phyloP scores from a whole-genome alignment of 192 early-diverging fungal species.

The Coemansia sp. region DNA sequence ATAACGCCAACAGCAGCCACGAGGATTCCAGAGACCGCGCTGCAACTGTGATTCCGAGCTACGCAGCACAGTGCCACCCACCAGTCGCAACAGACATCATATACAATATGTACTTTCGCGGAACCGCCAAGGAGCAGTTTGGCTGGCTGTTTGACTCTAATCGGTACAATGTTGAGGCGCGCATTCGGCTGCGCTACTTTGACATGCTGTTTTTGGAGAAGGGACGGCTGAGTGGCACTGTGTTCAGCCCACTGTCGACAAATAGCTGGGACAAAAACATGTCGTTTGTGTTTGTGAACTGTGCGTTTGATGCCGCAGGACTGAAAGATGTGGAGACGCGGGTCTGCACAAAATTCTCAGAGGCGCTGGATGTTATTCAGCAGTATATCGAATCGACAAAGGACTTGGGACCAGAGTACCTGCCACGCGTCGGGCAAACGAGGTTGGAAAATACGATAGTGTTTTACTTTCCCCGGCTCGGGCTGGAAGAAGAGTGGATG shows the following conservation, averaged over 20 bases:
- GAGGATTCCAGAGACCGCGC: neutral
- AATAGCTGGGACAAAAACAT: neutral
- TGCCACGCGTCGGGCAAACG: neutral
- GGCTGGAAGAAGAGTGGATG: constrained; percentile 12
- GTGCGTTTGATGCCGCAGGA: neutral
- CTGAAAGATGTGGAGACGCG: constrained; percentile 4
- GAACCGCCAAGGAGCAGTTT: constrained; percentile 24
- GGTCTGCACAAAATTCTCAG: constrained; percentile 2
- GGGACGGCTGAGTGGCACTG: neutral
- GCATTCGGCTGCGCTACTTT: constrained; percentile 19
- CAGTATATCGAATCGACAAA: neutral
- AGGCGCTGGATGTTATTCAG: neutral
- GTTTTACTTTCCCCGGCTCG: constrained; percentile 19
- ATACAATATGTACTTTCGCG: constrained; percentile 19
- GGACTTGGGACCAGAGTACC: neutral
- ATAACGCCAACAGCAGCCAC: neutral
- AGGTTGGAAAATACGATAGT: neutral
- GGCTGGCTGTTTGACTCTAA: constrained; percentile 9
- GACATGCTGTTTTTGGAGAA: constrained; percentile 25
- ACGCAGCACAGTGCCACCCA: constrained; percentile 12
- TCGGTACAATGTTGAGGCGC: constrained; percentile 18
- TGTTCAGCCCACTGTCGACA: neutral
- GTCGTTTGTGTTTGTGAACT: constrained; percentile 2
- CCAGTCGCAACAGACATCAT: constrained; percentile 10
- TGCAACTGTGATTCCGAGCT: neutral